These are phyloP conservation scores for Sinapis alba DNA, from an alignment of 441 rosid genomes.

Conservation along the genomic window DNA sequence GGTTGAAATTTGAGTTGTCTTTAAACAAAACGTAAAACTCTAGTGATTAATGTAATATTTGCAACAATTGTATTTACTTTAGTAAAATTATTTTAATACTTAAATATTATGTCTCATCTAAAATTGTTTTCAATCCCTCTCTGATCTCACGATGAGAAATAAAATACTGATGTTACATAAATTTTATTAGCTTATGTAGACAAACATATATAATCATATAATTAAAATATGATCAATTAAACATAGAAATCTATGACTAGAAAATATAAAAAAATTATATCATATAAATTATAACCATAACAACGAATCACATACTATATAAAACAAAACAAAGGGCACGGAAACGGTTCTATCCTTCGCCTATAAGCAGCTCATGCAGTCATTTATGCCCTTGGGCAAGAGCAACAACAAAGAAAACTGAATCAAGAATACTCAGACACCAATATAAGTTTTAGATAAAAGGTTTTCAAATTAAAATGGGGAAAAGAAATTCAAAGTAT, in stretches of 20 bases:
- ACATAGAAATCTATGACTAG: background rate
- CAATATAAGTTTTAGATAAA: background rate
- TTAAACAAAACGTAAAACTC: background rate
- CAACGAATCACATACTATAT: too few species aligned
- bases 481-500: background rate
- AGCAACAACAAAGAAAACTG: too few species aligned
- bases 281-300: background rate
- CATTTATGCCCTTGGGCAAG: too few species aligned
- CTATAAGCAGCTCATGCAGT: too few species aligned
- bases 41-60: background rate
- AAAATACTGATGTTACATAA: background rate
- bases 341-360: too few species aligned
- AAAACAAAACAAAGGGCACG: too few species aligned
- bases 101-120: background rate
- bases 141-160: background rate
- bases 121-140: background rate
- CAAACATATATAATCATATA: background rate
- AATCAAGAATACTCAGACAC: too few species aligned
- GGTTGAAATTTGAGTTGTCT: background rate
- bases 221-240: background rate
- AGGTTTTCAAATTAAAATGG: background rate
- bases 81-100: background rate
- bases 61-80: background rate
- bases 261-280: too few species aligned
- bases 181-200: background rate